Conservation (phyloP, 2,329 filamentous ascomycete species). For the Fusarium sp. region DNA sequence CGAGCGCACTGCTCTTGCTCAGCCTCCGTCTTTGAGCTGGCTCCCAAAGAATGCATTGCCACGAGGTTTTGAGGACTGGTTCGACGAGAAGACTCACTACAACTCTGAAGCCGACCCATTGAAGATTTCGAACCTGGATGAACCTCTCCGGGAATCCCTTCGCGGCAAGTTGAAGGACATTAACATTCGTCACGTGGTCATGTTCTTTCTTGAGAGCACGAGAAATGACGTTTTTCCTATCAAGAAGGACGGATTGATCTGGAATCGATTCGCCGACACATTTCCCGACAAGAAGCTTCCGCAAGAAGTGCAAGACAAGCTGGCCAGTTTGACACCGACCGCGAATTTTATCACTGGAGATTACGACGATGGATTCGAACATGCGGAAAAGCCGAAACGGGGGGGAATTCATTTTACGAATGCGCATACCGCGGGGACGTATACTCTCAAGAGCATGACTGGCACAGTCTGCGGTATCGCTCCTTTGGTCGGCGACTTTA, state of each 20-base stretch:
- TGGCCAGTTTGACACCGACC: constrained; percentile 46
- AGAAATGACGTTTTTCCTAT: constrained; percentile 58
- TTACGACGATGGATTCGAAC: constrained; percentile 49
- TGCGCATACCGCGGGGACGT: constrained; percentile 55
- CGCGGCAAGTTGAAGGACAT: constrained; percentile 43
- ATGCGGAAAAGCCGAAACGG: constrained; percentile 32
- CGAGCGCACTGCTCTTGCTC: constrained; percentile 41
- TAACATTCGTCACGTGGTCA: constrained; percentile 55
- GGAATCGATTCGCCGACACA: constrained; percentile 48
- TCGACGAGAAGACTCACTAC: constrained; percentile 46
- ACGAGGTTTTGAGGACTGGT: constrained; percentile 45
- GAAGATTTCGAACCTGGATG: constrained; percentile 53
- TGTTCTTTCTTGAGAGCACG: constrained; percentile 58
- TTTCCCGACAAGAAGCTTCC: constrained; percentile 49
- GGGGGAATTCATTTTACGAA: constrained; percentile 56
- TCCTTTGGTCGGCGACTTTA: constrained; percentile 55
- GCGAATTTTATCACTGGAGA: constrained; percentile 51
- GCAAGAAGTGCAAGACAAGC: constrained; percentile 41
- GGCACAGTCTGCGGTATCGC: constrained; percentile 56
- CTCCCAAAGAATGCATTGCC: constrained; percentile 32
- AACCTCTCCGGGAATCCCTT: constrained; percentile 45
- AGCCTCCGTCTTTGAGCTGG: constrained; percentile 38
- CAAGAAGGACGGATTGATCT: constrained; percentile 53
- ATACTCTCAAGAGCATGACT: constrained; percentile 56
- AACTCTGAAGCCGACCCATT: constrained; percentile 51